Percentiles rank a stretch among this genome's conserved stretches.
Conservation (phyloP, 2,329 filamentous ascomycete genomes). For the Tolypocladium cylindrosporum region DNA sequence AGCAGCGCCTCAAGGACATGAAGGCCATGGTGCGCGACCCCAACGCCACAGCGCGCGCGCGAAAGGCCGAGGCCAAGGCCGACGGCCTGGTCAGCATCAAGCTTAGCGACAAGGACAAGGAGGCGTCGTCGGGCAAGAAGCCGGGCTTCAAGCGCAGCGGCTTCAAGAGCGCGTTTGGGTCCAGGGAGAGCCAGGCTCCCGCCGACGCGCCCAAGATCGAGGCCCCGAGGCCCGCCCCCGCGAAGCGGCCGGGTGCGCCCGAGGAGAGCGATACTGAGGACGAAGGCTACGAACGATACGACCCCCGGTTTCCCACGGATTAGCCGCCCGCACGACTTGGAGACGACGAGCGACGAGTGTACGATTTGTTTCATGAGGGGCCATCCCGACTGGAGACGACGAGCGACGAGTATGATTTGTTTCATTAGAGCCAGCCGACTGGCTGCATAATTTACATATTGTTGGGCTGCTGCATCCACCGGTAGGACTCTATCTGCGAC, state of each 20-base stretch:
- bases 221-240: constrained; percentile 10
- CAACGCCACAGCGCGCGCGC: constrained; percentile 50
- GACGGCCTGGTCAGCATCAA: constrained; percentile 62
- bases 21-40: constrained; percentile 72
- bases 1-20: constrained; percentile 82
- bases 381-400: not conserved
- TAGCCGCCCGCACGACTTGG: constrained; percentile 13
- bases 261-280: constrained; percentile 57
- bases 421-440: not conserved
- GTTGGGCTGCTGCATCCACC: constrained; percentile 18
- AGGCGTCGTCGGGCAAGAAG: constrained; percentile 36
- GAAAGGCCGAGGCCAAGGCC: constrained; percentile 61
- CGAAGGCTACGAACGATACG: constrained; percentile 61
- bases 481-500: constrained; percentile 30
- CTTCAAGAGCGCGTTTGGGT: constrained; percentile 67
- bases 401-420: not conserved
- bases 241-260: constrained; percentile 12
- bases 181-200: constrained; percentile 27
- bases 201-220: not conserved
- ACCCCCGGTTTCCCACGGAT: constrained; percentile 50
- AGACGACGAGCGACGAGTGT: not conserved
- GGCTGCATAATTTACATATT: not conserved
- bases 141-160: constrained; percentile 73
- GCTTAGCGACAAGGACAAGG: constrained; percentile 28
- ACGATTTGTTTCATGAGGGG: not conserved